Conservation (phyloP, 2,329 filamentous ascomycete genomes). For the Aureobasidium sp. region DNA sequence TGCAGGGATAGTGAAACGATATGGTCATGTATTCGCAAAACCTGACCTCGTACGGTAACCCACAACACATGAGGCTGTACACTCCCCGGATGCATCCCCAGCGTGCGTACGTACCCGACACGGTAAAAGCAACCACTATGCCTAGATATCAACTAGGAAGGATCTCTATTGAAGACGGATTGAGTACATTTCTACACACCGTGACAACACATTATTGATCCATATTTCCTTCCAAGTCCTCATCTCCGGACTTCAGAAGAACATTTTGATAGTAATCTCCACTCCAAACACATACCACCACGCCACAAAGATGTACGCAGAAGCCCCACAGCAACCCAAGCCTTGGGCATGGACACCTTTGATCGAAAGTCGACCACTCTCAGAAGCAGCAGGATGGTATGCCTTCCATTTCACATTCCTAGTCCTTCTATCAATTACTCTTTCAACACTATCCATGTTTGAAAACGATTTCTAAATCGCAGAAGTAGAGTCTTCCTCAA, state of each 20-base stretch:
- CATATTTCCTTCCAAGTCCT: constrained; percentile 1
- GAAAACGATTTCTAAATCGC: constrained; percentile 25
- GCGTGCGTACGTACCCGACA: neutral
- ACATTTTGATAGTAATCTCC: neutral
- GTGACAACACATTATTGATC: constrained; percentile 1
- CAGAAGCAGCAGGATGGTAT: constrained; percentile 65
- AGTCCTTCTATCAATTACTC: neutral
- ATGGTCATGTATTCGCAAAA: constrained; percentile 1
- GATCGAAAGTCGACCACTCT: constrained; percentile 60
- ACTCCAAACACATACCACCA: neutral
- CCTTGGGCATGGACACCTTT: constrained; percentile 70
- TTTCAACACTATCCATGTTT: neutral
- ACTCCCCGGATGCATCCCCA: neutral
- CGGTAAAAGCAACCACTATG: constrained; percentile 6
- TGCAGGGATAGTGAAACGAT: constrained; percentile 7
- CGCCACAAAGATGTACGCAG: constrained; percentile 3
- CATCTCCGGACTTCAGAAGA: neutral
- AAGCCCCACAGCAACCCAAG: constrained; percentile 18
- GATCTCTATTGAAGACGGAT: neutral
- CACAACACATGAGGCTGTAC: constrained; percentile 4
- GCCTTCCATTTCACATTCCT: constrained; percentile 22
- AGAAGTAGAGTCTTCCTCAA: constrained; percentile 73
- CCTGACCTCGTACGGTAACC: constrained; percentile 4
- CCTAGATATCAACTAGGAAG: constrained; percentile 1
- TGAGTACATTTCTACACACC: neutral